Evolutionary conservation across 2,329 filamentous ascomycete species (phyloP), one percentile per base, ranked within the genome.

Genomic region (Tolypocladium album): DNA sequence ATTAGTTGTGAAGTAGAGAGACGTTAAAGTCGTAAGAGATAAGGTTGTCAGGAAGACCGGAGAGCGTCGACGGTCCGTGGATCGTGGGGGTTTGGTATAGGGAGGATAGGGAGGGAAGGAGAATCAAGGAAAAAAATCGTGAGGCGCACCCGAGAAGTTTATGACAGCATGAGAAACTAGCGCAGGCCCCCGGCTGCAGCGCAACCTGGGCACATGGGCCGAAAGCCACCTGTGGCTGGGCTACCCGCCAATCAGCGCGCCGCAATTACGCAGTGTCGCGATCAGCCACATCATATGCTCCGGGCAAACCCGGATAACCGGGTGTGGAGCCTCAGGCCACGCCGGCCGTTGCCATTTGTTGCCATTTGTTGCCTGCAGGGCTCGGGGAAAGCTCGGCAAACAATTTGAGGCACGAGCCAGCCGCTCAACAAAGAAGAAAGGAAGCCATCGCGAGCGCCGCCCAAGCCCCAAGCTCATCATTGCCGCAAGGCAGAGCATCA

Each of bases 161-260:
- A 75, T 74, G 73, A 76, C 74, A 73, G 69, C 72, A 75, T 74
- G 72, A 67, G 67, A 61, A 62, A 62, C 61, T 63, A 62, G 58
- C 57, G 58, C 43, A 60, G 60, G 36, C 59, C 42, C 43, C 22
- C 45, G 43, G 59, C 43, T 53, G 50, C 58, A 43, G 50, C 36
- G 56, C 59, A 60, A 43, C 39, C 24, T 57, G 56, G 57, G 20
- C 47, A 40, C 34, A 17, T 22, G 57, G 59, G 52, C 8, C 9
- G 31, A 61, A 65, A 71, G 72, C 72, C 74, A 75, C 71, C 66
- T 58, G 60, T 58, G 69, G 66, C 71, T 69, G 69, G 67, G 63
- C 31, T 31, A 4, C 13, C 3, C 45, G 50, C 78, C 76, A 79
- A 80, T 79, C 68, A 73, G 40, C 22, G 13, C 0, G 12, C 55